Percentiles rank a stretch among this genome's conserved stretches.
Evolutionary conservation across 164 flowering plant genomes (phyloP).

Genomic region (Echeveria elegans): DNA sequence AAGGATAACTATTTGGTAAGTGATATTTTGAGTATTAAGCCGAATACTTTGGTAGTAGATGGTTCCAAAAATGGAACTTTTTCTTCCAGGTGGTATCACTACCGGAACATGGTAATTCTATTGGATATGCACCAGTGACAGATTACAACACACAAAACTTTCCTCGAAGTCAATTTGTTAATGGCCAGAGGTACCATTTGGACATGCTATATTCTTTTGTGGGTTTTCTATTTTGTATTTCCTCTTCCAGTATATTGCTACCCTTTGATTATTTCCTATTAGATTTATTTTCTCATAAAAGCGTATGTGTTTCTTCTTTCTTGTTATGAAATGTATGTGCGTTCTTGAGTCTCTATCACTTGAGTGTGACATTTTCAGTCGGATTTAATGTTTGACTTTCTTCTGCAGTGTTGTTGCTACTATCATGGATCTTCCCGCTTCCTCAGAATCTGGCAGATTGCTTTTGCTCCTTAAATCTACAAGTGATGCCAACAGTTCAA

Average conservation of each 20-base stretch:
- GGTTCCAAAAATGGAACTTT: not conserved
- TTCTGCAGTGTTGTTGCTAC: constrained; percentile 61
- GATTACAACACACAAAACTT: constrained; percentile 83
- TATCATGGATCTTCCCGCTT: constrained; percentile 58
- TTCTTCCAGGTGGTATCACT: constrained; percentile 69
- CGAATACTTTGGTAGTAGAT: not conserved
- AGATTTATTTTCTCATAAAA: not conserved
- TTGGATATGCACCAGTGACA: constrained; percentile 67
- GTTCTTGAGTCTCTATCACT: not conserved
- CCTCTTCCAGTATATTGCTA: not conserved
- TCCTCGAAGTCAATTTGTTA: constrained; percentile 37
- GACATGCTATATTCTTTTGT: not conserved
- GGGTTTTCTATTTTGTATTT: not conserved
- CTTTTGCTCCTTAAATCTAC: constrained; percentile 65
- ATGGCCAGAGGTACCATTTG: constrained; percentile 65
- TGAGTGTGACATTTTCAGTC: not conserved
- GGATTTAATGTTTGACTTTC: not conserved
- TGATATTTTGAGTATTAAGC: not conserved
- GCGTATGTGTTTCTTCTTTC: not conserved
- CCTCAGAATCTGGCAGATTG: constrained; percentile 60
- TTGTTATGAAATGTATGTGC: not conserved
- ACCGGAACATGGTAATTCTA: constrained; percentile 40
- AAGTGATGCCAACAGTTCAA: constrained; percentile 56
- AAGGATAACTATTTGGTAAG: constrained; percentile 86
- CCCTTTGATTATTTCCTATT: too few species aligned